A percentile compares a stretch with the other conserved stretches of the same genome.
Conservation (phyloP, 2,329 filamentous ascomycete genomes). For the Chaetomium strumarium region DNA sequence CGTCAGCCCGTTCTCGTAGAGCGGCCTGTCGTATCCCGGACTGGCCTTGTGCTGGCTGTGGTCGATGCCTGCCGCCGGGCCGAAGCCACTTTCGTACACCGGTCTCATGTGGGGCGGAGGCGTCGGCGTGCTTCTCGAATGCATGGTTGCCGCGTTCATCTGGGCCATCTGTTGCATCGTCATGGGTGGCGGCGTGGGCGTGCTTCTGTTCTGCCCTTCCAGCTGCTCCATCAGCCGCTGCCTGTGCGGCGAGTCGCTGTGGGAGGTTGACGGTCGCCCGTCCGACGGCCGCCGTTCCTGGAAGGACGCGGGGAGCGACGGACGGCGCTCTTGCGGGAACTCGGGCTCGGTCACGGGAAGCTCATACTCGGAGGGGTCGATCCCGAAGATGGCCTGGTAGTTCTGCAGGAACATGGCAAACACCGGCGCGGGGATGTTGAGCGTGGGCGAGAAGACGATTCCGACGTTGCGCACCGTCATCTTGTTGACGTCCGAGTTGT, state of each 20-base stretch:
- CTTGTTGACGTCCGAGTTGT: constrained; percentile 86
- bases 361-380: constrained; percentile 59
- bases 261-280: constrained; percentile 45
- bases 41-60: constrained; percentile 26
- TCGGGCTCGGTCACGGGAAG: constrained; percentile 39
- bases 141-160: constrained; percentile 24
- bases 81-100: constrained; percentile 41
- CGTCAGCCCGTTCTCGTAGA: constrained; percentile 29
- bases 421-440: constrained; percentile 92
- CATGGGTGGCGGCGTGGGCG: constrained; percentile 46
- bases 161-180: constrained; percentile 28
- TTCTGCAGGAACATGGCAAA: constrained; percentile 93
- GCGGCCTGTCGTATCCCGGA: constrained; percentile 36
- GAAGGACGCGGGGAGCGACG: constrained; percentile 22
- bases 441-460: constrained; percentile 94
- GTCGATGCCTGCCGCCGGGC: constrained; percentile 33
- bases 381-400: constrained; percentile 77
- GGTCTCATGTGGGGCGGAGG: constrained; percentile 40
- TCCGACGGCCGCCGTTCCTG: constrained; percentile 28
- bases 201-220: constrained; percentile 32
- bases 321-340: constrained; percentile 30
- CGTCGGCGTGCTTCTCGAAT: constrained; percentile 36
- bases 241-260: constrained; percentile 46
- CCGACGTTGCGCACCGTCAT: constrained; percentile 98
- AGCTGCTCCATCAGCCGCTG: constrained; percentile 42